Base-by-base conservation (phyloP, 352 stramenopile genomes). In the Phytopythium oedochilum region DNA sequence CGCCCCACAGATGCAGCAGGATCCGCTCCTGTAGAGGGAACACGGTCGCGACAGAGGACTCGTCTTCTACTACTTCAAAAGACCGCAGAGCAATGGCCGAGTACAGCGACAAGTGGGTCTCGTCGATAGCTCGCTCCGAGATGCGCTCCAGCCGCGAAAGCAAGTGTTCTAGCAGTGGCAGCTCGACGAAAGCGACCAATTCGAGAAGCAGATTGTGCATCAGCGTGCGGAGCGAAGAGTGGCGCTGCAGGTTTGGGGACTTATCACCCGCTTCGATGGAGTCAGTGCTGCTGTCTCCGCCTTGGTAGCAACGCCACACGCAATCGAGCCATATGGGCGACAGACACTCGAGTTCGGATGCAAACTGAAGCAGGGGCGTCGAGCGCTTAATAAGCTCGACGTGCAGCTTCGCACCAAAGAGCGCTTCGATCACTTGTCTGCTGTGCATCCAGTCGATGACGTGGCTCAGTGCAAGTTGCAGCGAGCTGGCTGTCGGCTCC, bases 391-490 rank as follows among this genome's bases (percentile, higher is more conserved):
- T 63, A 7, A 92, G 59, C 44, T 92, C 79, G 0, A 77, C 66
- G 49, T 92, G 83, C 32, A 86, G 80, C 23, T 73, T 84, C 17
- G 81, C 70, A 2, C 80, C 79, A 7, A 92, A 77, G 0, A 92
- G 53, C 31, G 82, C 59, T 8, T 74, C 66, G 26, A 88, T 50
- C 15, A 92, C 12, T 18, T 59, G 45, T 26, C 73, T 73, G 7
- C 78, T 59, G 12, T 71, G 55, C 48, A 91, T 72, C 83, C 80
- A 90, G 10, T 64, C 52, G 2, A 79, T 55, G 3, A 85, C 55
- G 38, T 64, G 74, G 22, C 45, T 49, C 15, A 83, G 44, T 3
- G 64, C 63, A 10, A 44, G 44, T 15, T 52, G 58, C 2, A 78
- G 42, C 7, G 64, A 75, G 1, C 26, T 25, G 1, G 63, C 64